Base-by-base conservation (phyloP, 2,329 filamentous ascomycete genomes). In the Microcyclosporella mali region DNA sequence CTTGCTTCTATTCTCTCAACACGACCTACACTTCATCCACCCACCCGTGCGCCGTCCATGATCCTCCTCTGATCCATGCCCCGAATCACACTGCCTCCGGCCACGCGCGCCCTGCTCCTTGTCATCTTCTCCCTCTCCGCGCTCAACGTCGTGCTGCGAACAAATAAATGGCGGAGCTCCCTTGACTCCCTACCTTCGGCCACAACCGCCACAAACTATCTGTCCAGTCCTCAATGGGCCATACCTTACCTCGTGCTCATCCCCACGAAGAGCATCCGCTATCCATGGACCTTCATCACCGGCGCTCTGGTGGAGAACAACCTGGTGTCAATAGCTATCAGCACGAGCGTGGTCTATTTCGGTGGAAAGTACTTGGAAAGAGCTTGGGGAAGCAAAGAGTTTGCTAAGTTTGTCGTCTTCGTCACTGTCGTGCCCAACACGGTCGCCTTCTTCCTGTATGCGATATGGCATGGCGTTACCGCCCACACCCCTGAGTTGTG, bases 281-380 rank as follows among this genome's bases (percentile, higher is more conserved):
- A 94, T 62, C 92, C 92, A 1, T 98, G 92, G 92, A 94, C 88
- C 1, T 84, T 95, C 52, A 58, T 94, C 43, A 85, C 86, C 2
- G 84, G 88, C 2, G 86, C 88, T 0, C 76, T 95, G 43, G 88
- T 95, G 37, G 92, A 98, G 70, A 85, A 87, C 66, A 97, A 97
- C 65, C 73, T 97, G 56, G 85, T 95, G 60, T 94, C 88, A 9
- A 74, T 95, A 33, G 69, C 79, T 18, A 79, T 94, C 44, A 88
- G 87, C 36, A 82, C 76, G 19, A 71, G 82, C 33, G 89, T 89
- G 1, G 69, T 97, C 41, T 94, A 89, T 66, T 87, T 95, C 70
- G 90, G 90, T 42, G 92, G 92, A 8, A 81, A 88, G 57, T 98
- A 98, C 66, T 78, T 98, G 16, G 92, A 98, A 74, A 77, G 92